Percentiles rank a stretch among this genome's conserved stretches.
Conservation (phyloP, 1,284 basidiomycete genomes). For the Ustilago vetiveriae region DNA sequence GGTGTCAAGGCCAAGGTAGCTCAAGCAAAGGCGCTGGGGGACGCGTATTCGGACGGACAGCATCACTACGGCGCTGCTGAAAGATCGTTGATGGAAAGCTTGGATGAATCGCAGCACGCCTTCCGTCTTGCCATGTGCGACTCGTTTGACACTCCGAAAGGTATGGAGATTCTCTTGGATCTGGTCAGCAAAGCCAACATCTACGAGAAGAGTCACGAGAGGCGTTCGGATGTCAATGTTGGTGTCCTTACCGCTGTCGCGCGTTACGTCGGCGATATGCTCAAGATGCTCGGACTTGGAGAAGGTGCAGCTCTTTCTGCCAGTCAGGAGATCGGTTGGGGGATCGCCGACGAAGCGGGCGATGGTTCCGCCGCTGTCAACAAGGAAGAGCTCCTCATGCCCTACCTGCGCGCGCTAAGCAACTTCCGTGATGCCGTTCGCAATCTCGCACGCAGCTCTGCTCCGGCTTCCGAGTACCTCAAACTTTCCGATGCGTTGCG, state of each 20-base stretch:
- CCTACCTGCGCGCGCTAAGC: slow-evolving; percentile 85
- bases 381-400: slow-evolving; percentile 87
- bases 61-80: slow-evolving; percentile 68
- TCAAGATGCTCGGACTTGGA: slow-evolving; percentile 93
- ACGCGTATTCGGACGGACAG: slow-evolving; percentile 69
- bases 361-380: slow-evolving; percentile 66
- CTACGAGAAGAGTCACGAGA: slow-evolving; percentile 73
- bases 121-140: slow-evolving; percentile 94
- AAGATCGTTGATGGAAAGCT: slow-evolving; percentile 69
- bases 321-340: slow-evolving; percentile 61
- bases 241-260: slow-evolving; percentile 78
- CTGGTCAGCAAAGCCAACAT: slow-evolving; percentile 88
- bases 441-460: slow-evolving; percentile 75
- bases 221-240: slow-evolving; percentile 73
- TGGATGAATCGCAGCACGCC: slow-evolving; percentile 78
- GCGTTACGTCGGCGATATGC: slow-evolving; percentile 86
- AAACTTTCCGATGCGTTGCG: slow-evolving; percentile 78
- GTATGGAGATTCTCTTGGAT: slow-evolving; percentile 80
- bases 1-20: slow-evolving; percentile 80
- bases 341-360: slow-evolving; percentile 35
- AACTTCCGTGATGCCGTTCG: slow-evolving; percentile 91
- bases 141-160: slow-evolving; percentile 93
- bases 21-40: slow-evolving; percentile 61
- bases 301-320: slow-evolving; percentile 72
- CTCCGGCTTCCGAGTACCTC: slow-evolving; percentile 56